Evolutionary conservation across 371 early-diverging fungal genomes (phyloP).

Genomic region (Mortierella sp.): DNA sequence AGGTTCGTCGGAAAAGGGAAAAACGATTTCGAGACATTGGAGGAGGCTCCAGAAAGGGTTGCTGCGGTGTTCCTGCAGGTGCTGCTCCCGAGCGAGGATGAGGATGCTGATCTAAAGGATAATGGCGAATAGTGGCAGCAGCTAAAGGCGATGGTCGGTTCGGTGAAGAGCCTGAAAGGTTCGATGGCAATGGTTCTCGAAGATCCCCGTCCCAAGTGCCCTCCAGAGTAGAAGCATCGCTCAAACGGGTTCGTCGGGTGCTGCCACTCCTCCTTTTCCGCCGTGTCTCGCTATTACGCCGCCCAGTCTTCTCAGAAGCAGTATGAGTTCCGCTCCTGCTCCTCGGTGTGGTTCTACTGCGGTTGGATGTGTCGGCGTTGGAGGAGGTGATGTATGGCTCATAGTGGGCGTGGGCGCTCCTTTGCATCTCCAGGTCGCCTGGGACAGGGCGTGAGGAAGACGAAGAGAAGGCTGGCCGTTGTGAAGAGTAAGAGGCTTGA

Average conservation of each 20-base stretch:
- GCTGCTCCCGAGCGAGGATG: background rate
- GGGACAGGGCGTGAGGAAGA: slow-evolving; percentile 22
- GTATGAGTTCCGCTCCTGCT: background rate
- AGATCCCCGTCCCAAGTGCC: slow-evolving; percentile 3
- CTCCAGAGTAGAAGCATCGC: slow-evolving; percentile 5
- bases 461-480: background rate
- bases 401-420: background rate
- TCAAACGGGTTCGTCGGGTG: slow-evolving; percentile 3
- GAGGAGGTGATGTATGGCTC: background rate
- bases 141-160: background rate
- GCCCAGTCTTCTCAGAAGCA: slow-evolving; percentile 1
- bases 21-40: slow-evolving; percentile 23
- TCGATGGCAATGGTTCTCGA: background rate
- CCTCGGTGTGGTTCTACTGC: slow-evolving; percentile 4
- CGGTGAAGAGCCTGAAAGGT: background rate
- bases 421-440: slow-evolving; percentile 25
- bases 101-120: background rate
- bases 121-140: background rate
- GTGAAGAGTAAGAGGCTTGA: background rate
- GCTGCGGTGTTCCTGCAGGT: slow-evolving; percentile 4
- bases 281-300: background rate
- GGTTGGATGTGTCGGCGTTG: slow-evolving; percentile 4
- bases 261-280: slow-evolving; percentile 8
- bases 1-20: slow-evolving; percentile 22
- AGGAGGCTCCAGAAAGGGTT: background rate